A percentile compares a stretch with the other conserved stretches of the same genome.
phyloP scores from a whole-genome alignment of 768 basidiomycete genomes.

The Suillus weaverae region DNA sequence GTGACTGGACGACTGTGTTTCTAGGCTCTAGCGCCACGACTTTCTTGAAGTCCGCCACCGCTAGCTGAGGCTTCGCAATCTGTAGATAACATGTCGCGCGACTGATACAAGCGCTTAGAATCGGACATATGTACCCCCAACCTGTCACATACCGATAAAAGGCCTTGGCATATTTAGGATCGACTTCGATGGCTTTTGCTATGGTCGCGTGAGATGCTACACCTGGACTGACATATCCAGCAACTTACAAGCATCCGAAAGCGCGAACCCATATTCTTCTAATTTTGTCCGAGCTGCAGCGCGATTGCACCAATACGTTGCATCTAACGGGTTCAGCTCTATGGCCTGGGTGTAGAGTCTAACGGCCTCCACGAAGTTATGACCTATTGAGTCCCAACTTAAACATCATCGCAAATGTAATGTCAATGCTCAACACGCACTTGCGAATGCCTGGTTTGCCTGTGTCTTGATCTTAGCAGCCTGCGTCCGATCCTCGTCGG shows the following conservation, averaged over 20 bases:
- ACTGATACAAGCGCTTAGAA: constrained; percentile 37
- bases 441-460: constrained; percentile 85
- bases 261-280: constrained; percentile 92
- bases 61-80: constrained; percentile 82
- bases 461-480: constrained; percentile 75
- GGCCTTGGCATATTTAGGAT: constrained; percentile 88
- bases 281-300: constrained; percentile 91
- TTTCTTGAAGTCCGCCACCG: constrained; percentile 86
- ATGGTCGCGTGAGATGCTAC: constrained; percentile 11
- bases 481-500: constrained; percentile 67
- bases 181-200: constrained; percentile 86
- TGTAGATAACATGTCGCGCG: constrained; percentile 91
- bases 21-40: constrained; percentile 81
- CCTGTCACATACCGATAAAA: constrained; percentile 65
- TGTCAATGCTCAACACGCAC: constrained; percentile 41
- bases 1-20: constrained; percentile 76
- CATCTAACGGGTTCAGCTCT: constrained; percentile 81
- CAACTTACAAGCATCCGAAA: constrained; percentile 79
- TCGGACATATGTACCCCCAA: not conserved
- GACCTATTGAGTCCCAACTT: constrained; percentile 38
- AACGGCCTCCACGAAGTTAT: constrained; percentile 77
- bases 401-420: not conserved
- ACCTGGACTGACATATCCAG: not conserved
- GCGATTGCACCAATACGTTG: constrained; percentile 93
- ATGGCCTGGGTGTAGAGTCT: constrained; percentile 83